Evolutionary conservation across 148 eudicot species (phyloP).

Genomic region (Fagopyrum esculentum): DNA sequence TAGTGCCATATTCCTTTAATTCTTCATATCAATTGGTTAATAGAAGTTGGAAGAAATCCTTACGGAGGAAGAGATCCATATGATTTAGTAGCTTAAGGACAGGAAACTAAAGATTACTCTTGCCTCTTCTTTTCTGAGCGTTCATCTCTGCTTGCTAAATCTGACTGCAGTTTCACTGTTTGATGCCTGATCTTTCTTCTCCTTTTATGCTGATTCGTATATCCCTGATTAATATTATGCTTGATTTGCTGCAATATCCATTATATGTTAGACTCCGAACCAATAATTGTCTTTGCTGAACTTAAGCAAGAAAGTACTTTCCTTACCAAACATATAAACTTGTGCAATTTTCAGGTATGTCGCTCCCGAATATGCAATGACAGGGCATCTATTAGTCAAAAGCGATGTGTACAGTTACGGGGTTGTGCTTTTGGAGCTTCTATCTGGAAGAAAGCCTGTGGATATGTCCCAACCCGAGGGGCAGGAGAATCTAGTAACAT

Average conservation of each 20-base stretch:
- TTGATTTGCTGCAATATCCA: background rate
- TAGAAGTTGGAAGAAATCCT: background rate
- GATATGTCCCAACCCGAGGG: slow-evolving; percentile 12
- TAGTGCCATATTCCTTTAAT: background rate
- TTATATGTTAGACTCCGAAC: background rate
- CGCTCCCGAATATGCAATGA: slow-evolving; percentile 16
- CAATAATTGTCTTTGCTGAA: background rate
- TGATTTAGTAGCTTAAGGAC: background rate
- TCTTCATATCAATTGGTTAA: background rate
- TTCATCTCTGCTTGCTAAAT: background rate
- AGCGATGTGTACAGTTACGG: slow-evolving; percentile 13
- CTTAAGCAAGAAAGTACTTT: background rate
- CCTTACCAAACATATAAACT: background rate
- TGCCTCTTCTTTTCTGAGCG: background rate
- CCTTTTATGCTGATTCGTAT: background rate
- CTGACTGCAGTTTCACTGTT: background rate
- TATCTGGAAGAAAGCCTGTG: slow-evolving; percentile 13
- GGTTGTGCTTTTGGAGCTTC: slow-evolving; percentile 12
- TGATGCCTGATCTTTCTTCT: background rate
- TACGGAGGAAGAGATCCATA: background rate
- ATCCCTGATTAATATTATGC: background rate
- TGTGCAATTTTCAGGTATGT: background rate
- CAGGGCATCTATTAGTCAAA: slow-evolving; percentile 10
- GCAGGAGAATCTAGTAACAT: slow-evolving; percentile 13
- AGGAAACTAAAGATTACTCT: background rate